Evolutionary conservation across 2,329 filamentous ascomycete genomes (phyloP), one percentile per base, ranked within the genome.

Genomic region (Pleochaeta shiraiana): DNA sequence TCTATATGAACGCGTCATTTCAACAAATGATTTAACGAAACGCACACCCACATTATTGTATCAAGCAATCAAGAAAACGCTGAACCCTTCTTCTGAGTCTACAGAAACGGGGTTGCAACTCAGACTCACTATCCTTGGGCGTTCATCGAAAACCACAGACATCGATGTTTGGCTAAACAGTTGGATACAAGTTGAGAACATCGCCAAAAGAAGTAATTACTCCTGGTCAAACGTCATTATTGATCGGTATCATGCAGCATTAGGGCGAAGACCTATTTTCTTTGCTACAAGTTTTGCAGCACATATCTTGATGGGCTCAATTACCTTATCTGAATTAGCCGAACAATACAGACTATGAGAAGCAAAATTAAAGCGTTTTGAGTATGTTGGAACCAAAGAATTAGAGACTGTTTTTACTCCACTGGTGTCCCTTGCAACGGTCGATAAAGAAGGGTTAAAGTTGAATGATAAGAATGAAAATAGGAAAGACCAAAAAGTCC

Each of bases 271-370:
- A 1, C 37, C 57, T 9, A 24, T 34, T n/a, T 61, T 37, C 57
- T 61, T 39, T 61, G 57, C 57, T 19, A 61, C 57, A 57, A 57
- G 21, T 21, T 57, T 57, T 57, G 50, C 50, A 30, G 50, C 50
- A 9, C 50, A 57, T 57, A 57, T 57, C 12, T 57, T 21, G 26
- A 57, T 57, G 5, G 50, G 26, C 5, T 57, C 50, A 14, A 57
- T 57, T 16, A 57, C 50, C 11, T n/a, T 57, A 5, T 31, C 14
- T 30, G 9, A 57, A 21, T 21, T 57, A 14, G 24, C 50, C 6
- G 50, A 57, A 57, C 50, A 57, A 30, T 57, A 57, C 21, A 57
- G 50, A 31, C 21, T 57, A 16, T 57, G 50, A 28, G 24, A 59
- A 14, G 53, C 53, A 59, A 59, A 59, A 31, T 59, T 59, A 33